Evolutionary conservation across 2,329 filamentous ascomycete species (phyloP).

Genomic region (Arthrobotrys sinensis): DNA sequence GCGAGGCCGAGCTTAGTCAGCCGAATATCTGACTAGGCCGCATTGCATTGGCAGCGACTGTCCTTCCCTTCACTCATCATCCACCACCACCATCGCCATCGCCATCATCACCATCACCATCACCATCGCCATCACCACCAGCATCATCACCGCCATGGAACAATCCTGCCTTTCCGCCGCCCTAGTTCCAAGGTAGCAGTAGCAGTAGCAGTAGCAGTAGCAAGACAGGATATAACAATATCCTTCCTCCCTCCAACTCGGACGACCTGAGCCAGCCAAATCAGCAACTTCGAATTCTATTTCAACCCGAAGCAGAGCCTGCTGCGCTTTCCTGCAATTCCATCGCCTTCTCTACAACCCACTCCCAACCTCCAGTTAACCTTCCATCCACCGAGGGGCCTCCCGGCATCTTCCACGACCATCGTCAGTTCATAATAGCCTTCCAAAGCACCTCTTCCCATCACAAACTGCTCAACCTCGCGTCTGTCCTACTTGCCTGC

Average conservation of each 20-base stretch:
- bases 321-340: conserved; percentile 12
- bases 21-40: not conserved
- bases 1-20: not conserved
- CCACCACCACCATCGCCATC: not conserved
- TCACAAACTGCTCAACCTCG: conserved; percentile 4
- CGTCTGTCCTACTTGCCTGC: not conserved
- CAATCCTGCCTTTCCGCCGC: not conserved
- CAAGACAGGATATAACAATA: no score
- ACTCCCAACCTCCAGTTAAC: conserved; percentile 1
- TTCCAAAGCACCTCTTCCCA: not conserved
- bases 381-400: conserved; percentile 8
- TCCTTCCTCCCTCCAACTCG: not conserved
- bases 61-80: no score
- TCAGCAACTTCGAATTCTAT: not conserved
- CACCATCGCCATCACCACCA: conserved; percentile 1
- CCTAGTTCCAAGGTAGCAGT: not conserved
- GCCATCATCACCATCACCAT: not conserved
- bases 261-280: not conserved
- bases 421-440: not conserved
- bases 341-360: conserved; percentile 11
- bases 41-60: no score
- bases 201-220: no score
- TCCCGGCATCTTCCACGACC: not conserved
- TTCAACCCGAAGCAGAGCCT: not conserved
- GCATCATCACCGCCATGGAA: not conserved